Percentiles rank a stretch among this genome's conserved stretches.
phyloP scores from a whole-genome alignment of 768 basidiomycete genomes.

The Plicaturopsis crispa region DNA sequence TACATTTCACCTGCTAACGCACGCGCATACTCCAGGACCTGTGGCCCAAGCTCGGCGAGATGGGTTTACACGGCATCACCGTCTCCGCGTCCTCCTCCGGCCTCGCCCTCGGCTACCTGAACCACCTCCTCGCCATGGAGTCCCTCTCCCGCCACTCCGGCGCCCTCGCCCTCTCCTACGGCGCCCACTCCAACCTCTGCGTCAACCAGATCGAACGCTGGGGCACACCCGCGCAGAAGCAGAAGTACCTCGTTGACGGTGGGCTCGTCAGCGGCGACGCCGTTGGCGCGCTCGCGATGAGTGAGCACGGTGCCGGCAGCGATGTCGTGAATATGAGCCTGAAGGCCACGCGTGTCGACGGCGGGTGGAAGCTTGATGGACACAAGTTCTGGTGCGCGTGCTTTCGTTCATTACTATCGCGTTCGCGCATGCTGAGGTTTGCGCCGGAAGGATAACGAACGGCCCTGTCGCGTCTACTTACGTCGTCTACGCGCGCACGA shows the following conservation, averaged over 20 bases:
- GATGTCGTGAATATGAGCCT: conserved; percentile 95
- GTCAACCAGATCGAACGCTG: conserved; percentile 81
- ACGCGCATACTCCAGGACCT: conserved; percentile 47
- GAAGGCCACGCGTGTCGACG: conserved; percentile 69
- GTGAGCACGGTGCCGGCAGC: conserved; percentile 85
- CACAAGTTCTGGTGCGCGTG: conserved; percentile 85
- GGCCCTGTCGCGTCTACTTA: conserved; percentile 87
- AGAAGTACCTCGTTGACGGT: conserved; percentile 77
- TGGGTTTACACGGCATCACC: conserved; percentile 90
- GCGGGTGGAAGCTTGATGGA: conserved; percentile 78
- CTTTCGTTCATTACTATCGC: no score
- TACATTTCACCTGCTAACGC: conserved; percentile 1
- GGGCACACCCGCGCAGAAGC: conserved; percentile 77
- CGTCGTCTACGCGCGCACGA: conserved; percentile 89
- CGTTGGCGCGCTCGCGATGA: conserved; percentile 92
- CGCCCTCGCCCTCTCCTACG: conserved; percentile 87
- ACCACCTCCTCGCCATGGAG: conserved; percentile 93
- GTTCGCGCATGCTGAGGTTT: no score
- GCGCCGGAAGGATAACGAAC: conserved; percentile 94
- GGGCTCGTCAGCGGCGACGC: conserved; percentile 74
- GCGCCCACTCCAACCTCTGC: conserved; percentile 88
- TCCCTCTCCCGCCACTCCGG: conserved; percentile 86
- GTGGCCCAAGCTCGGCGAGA: conserved; percentile 83
- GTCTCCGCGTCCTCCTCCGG: conserved; percentile 79
- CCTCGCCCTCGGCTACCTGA: conserved; percentile 73